Base-by-base conservation (phyloP, 306 rosid species). In the Quillaja saponaria region DNA sequence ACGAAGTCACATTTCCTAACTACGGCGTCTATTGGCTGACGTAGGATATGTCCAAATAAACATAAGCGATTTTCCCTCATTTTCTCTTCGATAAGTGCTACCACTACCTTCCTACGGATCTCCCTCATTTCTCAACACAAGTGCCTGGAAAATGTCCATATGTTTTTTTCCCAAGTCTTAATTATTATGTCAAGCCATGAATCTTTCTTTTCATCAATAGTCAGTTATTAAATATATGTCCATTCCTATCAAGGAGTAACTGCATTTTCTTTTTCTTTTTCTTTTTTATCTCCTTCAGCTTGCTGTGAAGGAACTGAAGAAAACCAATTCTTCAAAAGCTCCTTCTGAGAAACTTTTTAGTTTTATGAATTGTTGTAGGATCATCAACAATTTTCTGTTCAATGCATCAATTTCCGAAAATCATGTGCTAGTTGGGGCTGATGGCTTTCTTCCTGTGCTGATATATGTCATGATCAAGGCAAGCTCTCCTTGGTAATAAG, bases 391-490 rank as follows among this genome's bases (percentile, higher is more conserved):
- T 78, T 61, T 84, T 49, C 65, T 87, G 77, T 80, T 87, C 34
- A 84, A 80, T 74, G 85, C 75, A 51, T 74, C 95, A 20, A 66
- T 80, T 76, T 71, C 89, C 17, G 91, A 80, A 59, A 63, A 72
- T 54, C 87, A 73, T 68, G 83, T 71, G 21, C 82, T 85, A 13
- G 87, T 83, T 13, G 95, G 95, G 20, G 89, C 88, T 13, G 95
- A 87, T 67, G 95, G 78, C 71, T 84, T 87, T 64, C 91, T 87
- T 49, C 89, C 91, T 41, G 85, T 87, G 42, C 91, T 87, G 62
- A 87, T 84, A 62, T 87, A 80, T 63, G 83, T 87, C 41, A 78
- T 56, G 21, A 87, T 87, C 88, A 87, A 87, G 95, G 89, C 95
- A 80, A 87, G 95, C 86, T 61, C 61, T 63, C 61, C 83, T 84